Base-by-base conservation (phyloP, 148 eudicot species). In the Arctostaphylos glauca region DNA sequence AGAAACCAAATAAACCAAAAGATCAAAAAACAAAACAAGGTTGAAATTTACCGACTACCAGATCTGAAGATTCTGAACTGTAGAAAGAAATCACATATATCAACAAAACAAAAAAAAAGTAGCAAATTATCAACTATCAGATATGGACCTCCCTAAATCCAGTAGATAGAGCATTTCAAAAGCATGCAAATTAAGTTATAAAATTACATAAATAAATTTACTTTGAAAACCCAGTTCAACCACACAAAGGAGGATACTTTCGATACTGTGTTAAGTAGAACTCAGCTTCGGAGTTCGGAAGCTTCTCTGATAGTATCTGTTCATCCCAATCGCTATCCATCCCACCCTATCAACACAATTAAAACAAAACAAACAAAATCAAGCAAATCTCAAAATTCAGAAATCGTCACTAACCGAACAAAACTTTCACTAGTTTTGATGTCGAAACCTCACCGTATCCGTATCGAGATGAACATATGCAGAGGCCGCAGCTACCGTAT, bases 111-210 rank as follows among this genome's bases (percentile, higher is more conserved):
- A 50, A 50, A 50, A 50, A 60, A 60, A 5, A 18, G 62, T 18
- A 5, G 62, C 23, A 58, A 58, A 1, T 58, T 18, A 58, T 18
- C 23, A 58, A 58, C 62, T 58, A 58, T 18, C 19, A 19, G 62
- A 58, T 58, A 58, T 58, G 62, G 62, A 16, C 59, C 62, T 58
- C 67, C 67, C 67, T n/a, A 60, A 60, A 21, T 60, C 67, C 67
- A 60, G 67, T n/a, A 7, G 67, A 60, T 60, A n/a, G 31, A 21
- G 67, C 21, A 60, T n/a, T 21, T 60, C 25, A 60, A 19, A 60
- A 60, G 67, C 67, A n/a, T 60, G 67, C 67, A 60, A 21, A 60
- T 21, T 18, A 60, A 21, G 4, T 60, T 6, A n/a, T 18, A 59
- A 59, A 59, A 55, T 12, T 6, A n/a, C n/a, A n/a, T 16, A 4